Evolutionary conservation across 495 filamentous ascomycete species (phyloP).

Genomic region (Cetradonia linearis): DNA sequence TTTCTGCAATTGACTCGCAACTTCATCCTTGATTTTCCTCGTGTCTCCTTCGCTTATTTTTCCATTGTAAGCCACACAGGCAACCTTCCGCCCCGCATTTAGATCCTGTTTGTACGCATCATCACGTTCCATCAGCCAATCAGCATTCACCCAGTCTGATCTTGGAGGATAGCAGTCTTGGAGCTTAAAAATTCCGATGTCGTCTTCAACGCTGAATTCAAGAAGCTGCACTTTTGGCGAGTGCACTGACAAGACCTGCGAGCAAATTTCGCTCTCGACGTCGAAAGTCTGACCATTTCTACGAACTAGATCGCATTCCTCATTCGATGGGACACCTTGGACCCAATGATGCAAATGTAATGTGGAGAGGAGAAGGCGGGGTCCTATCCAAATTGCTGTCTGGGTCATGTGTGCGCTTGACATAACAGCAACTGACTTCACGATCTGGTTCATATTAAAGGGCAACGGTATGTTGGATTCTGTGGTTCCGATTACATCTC

Average conservation of each 20-base stretch:
- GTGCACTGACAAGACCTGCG: not conserved
- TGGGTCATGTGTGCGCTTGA: not conserved
- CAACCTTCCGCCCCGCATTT: not conserved
- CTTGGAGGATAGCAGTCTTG: not conserved
- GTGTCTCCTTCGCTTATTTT: not conserved
- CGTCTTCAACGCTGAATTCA: not conserved
- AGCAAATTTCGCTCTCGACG: not conserved
- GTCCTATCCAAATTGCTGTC: not conserved
- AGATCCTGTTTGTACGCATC: not conserved
- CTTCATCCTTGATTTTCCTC: not conserved
- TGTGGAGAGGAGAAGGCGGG: not conserved
- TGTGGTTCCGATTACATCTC: not conserved
- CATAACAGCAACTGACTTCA: not conserved
- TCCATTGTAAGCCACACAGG: not conserved
- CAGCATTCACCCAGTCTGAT: not conserved
- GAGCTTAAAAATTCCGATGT: not conserved
- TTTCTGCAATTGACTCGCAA: not conserved
- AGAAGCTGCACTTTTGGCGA: not conserved
- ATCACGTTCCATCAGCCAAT: not conserved
- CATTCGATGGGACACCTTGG: not conserved
- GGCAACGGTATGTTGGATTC: not conserved
- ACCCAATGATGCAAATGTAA: not conserved
- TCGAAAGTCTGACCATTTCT: not conserved
- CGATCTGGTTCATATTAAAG: not conserved
- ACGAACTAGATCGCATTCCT: not conserved